Conservation (phyloP, 2,329 filamentous ascomycete genomes). For the Colletotrichum magnum region DNA sequence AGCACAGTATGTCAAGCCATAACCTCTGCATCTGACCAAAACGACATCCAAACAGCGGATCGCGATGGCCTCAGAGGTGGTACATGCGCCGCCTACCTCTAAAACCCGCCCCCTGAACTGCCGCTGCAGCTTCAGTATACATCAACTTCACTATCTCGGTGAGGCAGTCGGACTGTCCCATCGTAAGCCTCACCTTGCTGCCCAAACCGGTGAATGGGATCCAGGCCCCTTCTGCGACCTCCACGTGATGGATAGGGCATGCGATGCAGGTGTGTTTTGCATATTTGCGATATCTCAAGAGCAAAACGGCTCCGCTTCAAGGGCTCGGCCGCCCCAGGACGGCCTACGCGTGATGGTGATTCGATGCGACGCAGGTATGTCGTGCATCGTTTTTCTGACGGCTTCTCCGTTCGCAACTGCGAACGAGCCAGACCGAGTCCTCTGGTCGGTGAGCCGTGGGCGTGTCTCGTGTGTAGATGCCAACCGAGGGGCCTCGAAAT, state of each 20-base stretch:
- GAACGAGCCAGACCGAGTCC: not conserved
- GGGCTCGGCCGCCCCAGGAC: conserved; percentile 4
- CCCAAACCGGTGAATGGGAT: conserved; percentile 19
- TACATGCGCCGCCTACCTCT: too few relatives aligned
- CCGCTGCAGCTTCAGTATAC: too few relatives aligned
- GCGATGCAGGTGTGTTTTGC: conserved; percentile 40
- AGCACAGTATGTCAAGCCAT: too few relatives aligned
- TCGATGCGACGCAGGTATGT: conserved; percentile 36
- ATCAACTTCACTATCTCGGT: not conserved
- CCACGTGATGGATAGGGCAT: conserved; percentile 34
- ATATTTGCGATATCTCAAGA: conserved; percentile 40
- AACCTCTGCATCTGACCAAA: too few relatives aligned
- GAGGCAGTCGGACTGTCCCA: conserved; percentile 10
- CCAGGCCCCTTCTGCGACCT: conserved; percentile 38
- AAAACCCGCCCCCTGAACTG: too few relatives aligned
- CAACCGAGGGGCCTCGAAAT: not conserved
- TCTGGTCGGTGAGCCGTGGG: not conserved
- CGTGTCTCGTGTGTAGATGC: not conserved
- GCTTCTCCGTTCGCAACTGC: conserved; percentile 7
- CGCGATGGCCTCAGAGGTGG: too few relatives aligned
- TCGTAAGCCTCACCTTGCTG: conserved; percentile 20
- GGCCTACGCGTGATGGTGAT: conserved; percentile 34
- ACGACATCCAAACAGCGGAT: too few relatives aligned
- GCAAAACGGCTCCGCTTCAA: conserved; percentile 24
- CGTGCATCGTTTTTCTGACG: conserved; percentile 22